Conservation (phyloP, 164 flowering plant species). For the Umbellularia californica region DNA sequence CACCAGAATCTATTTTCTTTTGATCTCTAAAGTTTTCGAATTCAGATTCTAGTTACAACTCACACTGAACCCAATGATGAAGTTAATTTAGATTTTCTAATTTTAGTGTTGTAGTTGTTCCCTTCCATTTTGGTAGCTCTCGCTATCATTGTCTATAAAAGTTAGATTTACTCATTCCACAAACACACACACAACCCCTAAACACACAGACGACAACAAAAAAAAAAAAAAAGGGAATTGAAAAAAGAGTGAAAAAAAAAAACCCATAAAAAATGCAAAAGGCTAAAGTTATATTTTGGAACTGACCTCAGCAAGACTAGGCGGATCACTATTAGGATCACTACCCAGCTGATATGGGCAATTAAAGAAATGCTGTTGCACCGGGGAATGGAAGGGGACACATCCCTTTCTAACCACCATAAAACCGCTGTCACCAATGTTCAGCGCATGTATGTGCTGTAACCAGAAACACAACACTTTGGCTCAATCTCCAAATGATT, state of each 20-base stretch:
- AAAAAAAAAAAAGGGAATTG: too few relatives aligned
- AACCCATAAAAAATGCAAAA: neutral
- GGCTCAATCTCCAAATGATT: neutral
- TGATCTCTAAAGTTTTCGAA: too few relatives aligned
- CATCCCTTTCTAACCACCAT: conserved; percentile 80
- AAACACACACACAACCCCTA: too few relatives aligned
- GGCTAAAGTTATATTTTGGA: neutral
- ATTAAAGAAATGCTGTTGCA: conserved; percentile 83
- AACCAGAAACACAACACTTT: conserved; percentile 5
- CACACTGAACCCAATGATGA: too few relatives aligned
- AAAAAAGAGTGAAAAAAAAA: neutral
- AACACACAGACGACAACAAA: too few relatives aligned
- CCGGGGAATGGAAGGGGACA: conserved; percentile 69
- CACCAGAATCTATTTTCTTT: too few relatives aligned
- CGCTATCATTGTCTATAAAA: too few relatives aligned
- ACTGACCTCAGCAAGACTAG: conserved; percentile 79
- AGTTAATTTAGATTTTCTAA: too few relatives aligned
- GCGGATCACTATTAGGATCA: conserved; percentile 57
- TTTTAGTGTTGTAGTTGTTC: too few relatives aligned
- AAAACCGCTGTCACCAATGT: conserved; percentile 93
- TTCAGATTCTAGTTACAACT: too few relatives aligned
- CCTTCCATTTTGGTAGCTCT: too few relatives aligned
- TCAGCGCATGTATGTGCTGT: conserved; percentile 74
- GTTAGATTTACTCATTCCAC: too few relatives aligned
- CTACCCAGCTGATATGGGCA: conserved; percentile 77